Evolutionary conservation across 768 basidiomycete species (phyloP), one percentile per base, ranked within the genome.

Genomic region (Boletus pseudopeckii): DNA sequence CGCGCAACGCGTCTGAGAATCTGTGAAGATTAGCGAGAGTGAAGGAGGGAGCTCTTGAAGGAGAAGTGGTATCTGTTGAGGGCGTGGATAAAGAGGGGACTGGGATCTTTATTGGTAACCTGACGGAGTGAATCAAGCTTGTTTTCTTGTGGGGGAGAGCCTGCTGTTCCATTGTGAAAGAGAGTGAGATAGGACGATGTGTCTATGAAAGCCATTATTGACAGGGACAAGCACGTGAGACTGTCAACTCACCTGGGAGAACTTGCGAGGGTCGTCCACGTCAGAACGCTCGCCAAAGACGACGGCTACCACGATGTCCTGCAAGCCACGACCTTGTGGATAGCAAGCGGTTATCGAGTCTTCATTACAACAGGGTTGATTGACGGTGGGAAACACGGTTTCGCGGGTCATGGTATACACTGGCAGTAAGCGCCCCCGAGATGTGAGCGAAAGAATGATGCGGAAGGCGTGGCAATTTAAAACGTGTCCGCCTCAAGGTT

Each of bases 11-110:
- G 24, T 18, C 47, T 34, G 28, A 14, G 14, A 30, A 15, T 8
- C 34, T n/a, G 42, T 15, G 39, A n/a, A 22, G 26, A 45, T 39
- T 18, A 28, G 39, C 47, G 36, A 55, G 59, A 55, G 48, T 59
- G 53, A 15, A 55, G 44, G 57, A 56, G 55, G 48, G 60, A 52
- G 57, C 59, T 51, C 54, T 38, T 28, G 50, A 62, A 43, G 61
- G 49, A 3, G 26, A 20, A 20, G 7, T 32, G 22, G 11, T 15
- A 36, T 44, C 42, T 28, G 42, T 7, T n/a, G 17, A 18, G 11
- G 32, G 45, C 2, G 0, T 7, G 7, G 20, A 22, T 15, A 22
- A 20, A 22, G 45, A 46, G 20, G 32, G 32, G 5, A 34, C 7
- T 13, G 22, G 26, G 5, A 22, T 47, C 18, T 47, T 37, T 30